Evolutionary conservation across 1,284 basidiomycete genomes (phyloP).

Genomic region (Rhodotorula sp.): DNA sequence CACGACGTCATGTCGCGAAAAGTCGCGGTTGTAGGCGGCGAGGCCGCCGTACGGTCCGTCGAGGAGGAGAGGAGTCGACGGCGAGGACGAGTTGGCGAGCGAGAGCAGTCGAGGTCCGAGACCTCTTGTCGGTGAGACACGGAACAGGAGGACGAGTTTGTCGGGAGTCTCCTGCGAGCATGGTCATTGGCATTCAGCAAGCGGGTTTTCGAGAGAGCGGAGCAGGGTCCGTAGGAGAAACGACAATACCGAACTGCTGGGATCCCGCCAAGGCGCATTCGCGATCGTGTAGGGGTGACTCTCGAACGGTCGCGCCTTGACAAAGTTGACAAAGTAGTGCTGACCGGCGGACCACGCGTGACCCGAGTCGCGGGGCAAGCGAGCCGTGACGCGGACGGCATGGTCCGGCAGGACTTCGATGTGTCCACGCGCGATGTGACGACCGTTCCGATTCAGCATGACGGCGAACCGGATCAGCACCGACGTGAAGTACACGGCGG

Average conservation of each 20-base stretch:
- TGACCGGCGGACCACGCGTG: constrained; percentile 52
- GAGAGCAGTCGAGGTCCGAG: constrained; percentile 29
- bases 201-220: neutral
- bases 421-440: constrained; percentile 45
- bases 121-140: constrained; percentile 14
- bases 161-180: constrained; percentile 16
- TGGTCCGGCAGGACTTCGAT: constrained; percentile 48
- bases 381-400: constrained; percentile 47
- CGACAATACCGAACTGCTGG: constrained; percentile 28
- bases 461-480: constrained; percentile 48
- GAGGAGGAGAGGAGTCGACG: constrained; percentile 46
- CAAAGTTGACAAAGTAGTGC: constrained; percentile 52
- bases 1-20: constrained; percentile 48
- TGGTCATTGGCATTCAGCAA: neutral
- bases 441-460: constrained; percentile 45
- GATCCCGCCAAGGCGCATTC: constrained; percentile 43
- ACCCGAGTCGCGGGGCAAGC: constrained; percentile 12
- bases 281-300: constrained; percentile 54
- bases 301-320: constrained; percentile 48
- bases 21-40: constrained; percentile 36
- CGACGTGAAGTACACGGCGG: constrained; percentile 47
- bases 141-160: constrained; percentile 24
- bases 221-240: neutral
- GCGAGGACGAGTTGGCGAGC: constrained; percentile 19
- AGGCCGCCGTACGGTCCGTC: constrained; percentile 54